Evolutionary conservation across 805 yeast species (phyloP).

Genomic region (Komagataella mondaviorum): DNA sequence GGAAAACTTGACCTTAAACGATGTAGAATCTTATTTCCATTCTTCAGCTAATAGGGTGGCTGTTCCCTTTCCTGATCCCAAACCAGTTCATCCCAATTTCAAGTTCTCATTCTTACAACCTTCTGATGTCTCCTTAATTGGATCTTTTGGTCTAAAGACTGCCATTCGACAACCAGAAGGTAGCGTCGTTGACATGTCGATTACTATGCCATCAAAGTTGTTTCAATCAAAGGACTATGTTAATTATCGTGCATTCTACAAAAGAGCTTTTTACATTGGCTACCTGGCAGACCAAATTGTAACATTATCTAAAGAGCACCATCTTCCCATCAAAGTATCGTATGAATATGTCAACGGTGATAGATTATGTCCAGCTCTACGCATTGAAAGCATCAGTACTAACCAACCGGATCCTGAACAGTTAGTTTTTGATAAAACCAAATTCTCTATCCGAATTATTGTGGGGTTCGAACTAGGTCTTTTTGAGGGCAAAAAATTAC

Average conservation of each 20-base stretch:
- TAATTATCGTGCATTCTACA: conserved; percentile 82
- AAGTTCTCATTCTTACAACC: conserved; percentile 62
- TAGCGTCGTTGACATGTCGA: conserved; percentile 60
- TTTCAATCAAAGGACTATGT: conserved; percentile 83
- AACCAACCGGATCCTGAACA: conserved; percentile 31
- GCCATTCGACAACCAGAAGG: conserved; percentile 53
- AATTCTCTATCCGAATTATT: conserved; percentile 57
- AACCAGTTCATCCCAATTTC: conserved; percentile 47
- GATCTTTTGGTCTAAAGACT: conserved; percentile 81
- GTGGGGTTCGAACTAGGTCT: conserved; percentile 59
- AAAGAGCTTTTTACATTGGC: conserved; percentile 79
- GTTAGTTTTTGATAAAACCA: conserved; percentile 45
- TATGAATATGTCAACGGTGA: conserved; percentile 71
- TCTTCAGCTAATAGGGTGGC: conserved; percentile 31
- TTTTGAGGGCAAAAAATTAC: conserved; percentile 64
- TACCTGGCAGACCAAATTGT: conserved; percentile 57
- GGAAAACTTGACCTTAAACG: conserved; percentile 34
- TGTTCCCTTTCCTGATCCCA: conserved; percentile 86
- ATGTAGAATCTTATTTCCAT: conserved; percentile 42
- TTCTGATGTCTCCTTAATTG: conserved; percentile 63
- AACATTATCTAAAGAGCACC: conserved; percentile 34
- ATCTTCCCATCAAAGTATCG: conserved; percentile 43
- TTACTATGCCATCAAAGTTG: conserved; percentile 66
- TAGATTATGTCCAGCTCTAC: conserved; percentile 59
- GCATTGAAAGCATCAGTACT: conserved; percentile 40